phyloP scores from a whole-genome alignment of 2,329 filamentous ascomycete genomes.

The Cladosporium sp. region DNA sequence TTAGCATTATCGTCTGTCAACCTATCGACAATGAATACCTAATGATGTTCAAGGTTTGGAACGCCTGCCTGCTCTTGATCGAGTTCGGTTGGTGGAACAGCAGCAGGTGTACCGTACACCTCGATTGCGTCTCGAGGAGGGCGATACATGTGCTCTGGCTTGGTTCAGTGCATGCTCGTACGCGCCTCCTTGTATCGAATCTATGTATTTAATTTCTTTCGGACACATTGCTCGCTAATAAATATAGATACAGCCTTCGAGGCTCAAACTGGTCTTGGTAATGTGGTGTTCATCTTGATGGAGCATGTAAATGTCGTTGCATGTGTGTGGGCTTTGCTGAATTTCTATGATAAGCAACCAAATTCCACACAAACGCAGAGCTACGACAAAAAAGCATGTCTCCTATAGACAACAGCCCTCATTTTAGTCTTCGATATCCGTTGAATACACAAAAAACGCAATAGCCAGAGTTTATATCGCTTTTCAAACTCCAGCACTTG shows the following conservation, averaged over 20 bases:
- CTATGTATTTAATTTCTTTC: no score
- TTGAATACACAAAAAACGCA: neutral
- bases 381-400: neutral
- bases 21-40: no score
- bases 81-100: neutral
- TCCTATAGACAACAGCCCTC: neutral
- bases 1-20: no score
- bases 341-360: neutral
- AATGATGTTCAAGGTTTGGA: no score
- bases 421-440: neutral
- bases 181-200: no score
- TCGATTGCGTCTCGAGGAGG: neutral
- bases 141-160: neutral
- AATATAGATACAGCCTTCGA: no score
- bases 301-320: no score
- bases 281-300: no score
- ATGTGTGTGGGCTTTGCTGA: no score
- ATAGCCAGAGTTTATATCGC: neutral
- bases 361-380: neutral
- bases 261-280: no score
- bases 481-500: neutral
- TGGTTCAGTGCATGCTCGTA: neutral
- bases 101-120: neutral
- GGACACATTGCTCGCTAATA: no score
- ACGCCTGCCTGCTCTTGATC: neutral